These are phyloP conservation scores for Pichia phayaonensis DNA, from an alignment of 805 yeast genomes.

Conservation along the genomic window DNA sequence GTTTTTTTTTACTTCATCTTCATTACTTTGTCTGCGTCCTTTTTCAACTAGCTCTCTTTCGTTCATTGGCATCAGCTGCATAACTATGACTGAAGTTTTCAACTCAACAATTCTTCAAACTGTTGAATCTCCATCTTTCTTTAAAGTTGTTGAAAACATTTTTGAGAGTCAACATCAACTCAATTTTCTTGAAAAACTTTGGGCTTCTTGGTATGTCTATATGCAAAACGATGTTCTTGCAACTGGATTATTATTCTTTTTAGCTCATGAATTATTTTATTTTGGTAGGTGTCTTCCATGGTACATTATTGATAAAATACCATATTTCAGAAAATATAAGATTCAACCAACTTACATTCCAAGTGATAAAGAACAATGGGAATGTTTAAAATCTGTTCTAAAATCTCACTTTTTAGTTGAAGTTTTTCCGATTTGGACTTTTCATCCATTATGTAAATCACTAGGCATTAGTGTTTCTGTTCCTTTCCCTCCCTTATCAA, in stretches of 20 bases:
- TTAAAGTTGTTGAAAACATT: conserved; percentile 31
- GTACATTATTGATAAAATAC: conserved; percentile 46
- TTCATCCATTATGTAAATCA: conserved; percentile 47
- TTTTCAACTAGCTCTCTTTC: background rate
- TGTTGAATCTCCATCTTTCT: conserved; percentile 23
- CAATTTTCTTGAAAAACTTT: conserved; percentile 36
- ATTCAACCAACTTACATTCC: conserved; percentile 49
- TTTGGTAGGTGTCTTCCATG: conserved; percentile 55
- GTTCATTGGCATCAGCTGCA: background rate
- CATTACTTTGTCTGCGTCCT: background rate
- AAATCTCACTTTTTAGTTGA: conserved; percentile 51
- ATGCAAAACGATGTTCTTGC: conserved; percentile 49
- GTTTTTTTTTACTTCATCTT: conserved; percentile 1
- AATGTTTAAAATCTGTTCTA: conserved; percentile 49
- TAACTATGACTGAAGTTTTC: conserved; percentile 24
- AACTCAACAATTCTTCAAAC: conserved; percentile 24
- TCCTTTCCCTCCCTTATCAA: conserved; percentile 42
- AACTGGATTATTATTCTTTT: conserved; percentile 48
- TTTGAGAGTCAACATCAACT: conserved; percentile 34
- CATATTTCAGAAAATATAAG: conserved; percentile 45
- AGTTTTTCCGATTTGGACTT: conserved; percentile 55
- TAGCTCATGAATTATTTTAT: conserved; percentile 49
- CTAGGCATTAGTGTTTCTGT: conserved; percentile 43
- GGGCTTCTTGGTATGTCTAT: conserved; percentile 52
- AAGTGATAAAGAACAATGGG: conserved; percentile 52